These are phyloP conservation scores for Entrophospora sp. DNA, from an alignment of 192 early-diverging fungal genomes.

Conservation along the genomic window DNA sequence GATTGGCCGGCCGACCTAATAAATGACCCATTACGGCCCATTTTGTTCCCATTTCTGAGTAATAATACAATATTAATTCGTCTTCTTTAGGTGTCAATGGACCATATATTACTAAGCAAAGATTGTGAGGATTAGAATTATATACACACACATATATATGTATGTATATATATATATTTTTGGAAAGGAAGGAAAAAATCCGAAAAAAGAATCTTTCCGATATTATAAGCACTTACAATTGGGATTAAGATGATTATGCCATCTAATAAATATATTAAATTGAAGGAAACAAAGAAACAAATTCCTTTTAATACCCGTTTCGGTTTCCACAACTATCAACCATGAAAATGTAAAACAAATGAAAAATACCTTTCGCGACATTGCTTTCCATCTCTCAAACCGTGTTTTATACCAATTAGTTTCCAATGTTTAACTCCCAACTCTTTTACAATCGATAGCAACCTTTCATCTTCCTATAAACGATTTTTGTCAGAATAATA, in stretches of 20 bases:
- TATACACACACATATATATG: too few species aligned
- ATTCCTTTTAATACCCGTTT: too few species aligned
- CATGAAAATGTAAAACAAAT: background rate
- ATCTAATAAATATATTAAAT: background rate
- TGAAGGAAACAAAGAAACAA: too few species aligned
- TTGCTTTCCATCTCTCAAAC: constrained; percentile 19
- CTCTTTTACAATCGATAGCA: background rate
- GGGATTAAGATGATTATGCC: constrained; percentile 8
- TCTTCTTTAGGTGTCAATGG: constrained; percentile 13
- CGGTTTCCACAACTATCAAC: too few species aligned
- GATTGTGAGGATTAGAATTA: too few species aligned
- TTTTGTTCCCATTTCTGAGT: constrained; percentile 14
- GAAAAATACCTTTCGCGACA: constrained; percentile 21
- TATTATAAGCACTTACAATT: background rate
- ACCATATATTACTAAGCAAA: background rate
- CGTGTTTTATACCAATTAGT: constrained; percentile 8
- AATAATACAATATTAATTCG: background rate
- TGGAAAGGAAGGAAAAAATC: background rate
- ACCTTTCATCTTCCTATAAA: constrained; percentile 16
- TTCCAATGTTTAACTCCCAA: constrained; percentile 17
- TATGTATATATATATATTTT: background rate
- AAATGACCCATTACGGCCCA: constrained; percentile 10
- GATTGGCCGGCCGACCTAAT: constrained; percentile 12
- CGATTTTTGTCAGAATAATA: too few species aligned
- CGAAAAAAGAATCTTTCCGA: background rate